Percentiles rank a stretch among this genome's conserved stretches.
Evolutionary conservation across 2,329 filamentous ascomycete species (phyloP).

Genomic region (Sclerotinia nivalis): DNA sequence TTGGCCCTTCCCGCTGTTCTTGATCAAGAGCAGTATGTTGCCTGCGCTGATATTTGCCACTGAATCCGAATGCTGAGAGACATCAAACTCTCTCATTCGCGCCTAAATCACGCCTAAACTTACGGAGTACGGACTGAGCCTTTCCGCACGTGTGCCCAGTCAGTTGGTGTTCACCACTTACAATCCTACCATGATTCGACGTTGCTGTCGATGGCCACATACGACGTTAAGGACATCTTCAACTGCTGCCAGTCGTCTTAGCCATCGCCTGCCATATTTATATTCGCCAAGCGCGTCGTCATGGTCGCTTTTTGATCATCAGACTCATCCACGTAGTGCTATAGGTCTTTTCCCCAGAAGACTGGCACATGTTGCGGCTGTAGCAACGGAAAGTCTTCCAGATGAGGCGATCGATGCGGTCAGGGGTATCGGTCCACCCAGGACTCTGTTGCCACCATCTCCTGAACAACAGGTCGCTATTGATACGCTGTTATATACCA

Average conservation of each 20-base stretch:
- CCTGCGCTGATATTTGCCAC: neutral
- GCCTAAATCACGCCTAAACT: too few species aligned
- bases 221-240: neutral
- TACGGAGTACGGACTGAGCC: neutral
- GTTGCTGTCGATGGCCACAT: neutral
- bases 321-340: neutral
- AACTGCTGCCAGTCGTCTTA: neutral
- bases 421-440: neutral
- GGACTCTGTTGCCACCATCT: conserved; percentile 14
- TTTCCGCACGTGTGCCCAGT: neutral
- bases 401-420: neutral
- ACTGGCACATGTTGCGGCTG: neutral
- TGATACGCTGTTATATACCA: conserved; percentile 17
- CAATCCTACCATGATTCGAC: neutral
- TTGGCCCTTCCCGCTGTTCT: neutral
- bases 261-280: neutral
- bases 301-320: neutral
- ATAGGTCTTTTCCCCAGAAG: neutral
- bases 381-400: neutral
- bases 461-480: conserved; percentile 18
- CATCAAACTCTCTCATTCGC: neutral
- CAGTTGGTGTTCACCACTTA: neutral
- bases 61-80: neutral
- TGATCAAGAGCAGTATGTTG: neutral
- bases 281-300: neutral